A percentile compares a stretch with the other conserved stretches of the same genome.
These are phyloP conservation scores for Zygosaccharomyces pseudorouxii DNA, from an alignment of 805 yeast genomes.

Conservation along the genomic window DNA sequence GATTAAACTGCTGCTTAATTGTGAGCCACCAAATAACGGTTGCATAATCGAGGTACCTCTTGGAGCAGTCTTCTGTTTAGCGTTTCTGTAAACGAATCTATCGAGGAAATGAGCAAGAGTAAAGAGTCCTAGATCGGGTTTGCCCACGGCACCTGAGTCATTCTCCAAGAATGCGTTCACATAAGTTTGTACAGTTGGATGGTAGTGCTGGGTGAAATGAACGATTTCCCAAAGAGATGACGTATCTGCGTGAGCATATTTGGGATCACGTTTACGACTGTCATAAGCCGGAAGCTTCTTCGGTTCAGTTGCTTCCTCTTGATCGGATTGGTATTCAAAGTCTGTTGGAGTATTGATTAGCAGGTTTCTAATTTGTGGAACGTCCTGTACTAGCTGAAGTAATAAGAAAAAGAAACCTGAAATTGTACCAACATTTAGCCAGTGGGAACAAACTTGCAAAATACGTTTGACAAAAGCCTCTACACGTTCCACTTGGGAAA, in stretches of 20 bases:
- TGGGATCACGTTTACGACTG: conserved; percentile 88
- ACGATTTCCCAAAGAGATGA: conserved; percentile 84
- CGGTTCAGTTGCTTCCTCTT: conserved; percentile 38
- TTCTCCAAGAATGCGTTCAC: conserved; percentile 60
- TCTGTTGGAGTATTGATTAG: conserved; percentile 51
- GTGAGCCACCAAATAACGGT: conserved; percentile 76
- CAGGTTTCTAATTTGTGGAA: conserved; percentile 65
- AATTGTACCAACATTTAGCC: conserved; percentile 85
- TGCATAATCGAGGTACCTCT: conserved; percentile 96
- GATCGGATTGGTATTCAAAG: conserved; percentile 45
- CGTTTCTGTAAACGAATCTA: conserved; percentile 90
- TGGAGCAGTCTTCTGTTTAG: conserved; percentile 67
- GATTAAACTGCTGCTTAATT: conserved; percentile 60
- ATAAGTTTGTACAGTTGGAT: conserved; percentile 84
- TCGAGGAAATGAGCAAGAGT: conserved; percentile 89
- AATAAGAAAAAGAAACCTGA: conserved; percentile 77
- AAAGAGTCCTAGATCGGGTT: conserved; percentile 88
- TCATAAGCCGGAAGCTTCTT: conserved; percentile 48
- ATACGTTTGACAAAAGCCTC: conserved; percentile 89
- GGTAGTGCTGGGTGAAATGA: conserved; percentile 75
- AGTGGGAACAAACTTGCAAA: conserved; percentile 74
- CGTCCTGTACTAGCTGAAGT: conserved; percentile 56
- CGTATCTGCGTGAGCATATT: conserved; percentile 75
- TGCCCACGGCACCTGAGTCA: conserved; percentile 40
- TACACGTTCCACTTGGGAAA: conserved; percentile 53